phyloP scores from a whole-genome alignment of 192 early-diverging fungal species.

The Jimgerdemannia flammicorona region DNA sequence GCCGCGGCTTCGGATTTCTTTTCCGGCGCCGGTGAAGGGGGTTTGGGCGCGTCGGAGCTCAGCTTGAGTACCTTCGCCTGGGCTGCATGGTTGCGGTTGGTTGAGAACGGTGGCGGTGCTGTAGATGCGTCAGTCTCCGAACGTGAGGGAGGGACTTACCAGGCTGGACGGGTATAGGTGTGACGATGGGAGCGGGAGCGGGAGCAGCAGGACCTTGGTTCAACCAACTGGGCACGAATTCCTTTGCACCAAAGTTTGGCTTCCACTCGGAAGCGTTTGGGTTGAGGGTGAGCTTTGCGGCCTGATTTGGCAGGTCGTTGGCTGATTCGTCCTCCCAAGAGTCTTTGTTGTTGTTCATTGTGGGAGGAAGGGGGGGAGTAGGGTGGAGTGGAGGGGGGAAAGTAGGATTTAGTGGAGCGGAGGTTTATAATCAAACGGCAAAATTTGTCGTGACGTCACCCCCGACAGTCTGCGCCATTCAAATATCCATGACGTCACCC shows the following conservation, averaged over 20 bases:
- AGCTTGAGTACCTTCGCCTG: constrained; percentile 23
- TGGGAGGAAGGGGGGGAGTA: too few species aligned
- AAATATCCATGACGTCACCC: too few species aligned
- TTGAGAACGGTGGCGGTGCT: neutral
- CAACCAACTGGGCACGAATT: constrained; percentile 71
- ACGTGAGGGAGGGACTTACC: constrained; percentile 1
- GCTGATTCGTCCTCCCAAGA: constrained; percentile 24
- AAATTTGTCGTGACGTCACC: neutral
- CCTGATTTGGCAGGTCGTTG: constrained; percentile 28
- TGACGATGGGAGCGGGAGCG: constrained; percentile 20
- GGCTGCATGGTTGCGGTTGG: constrained; percentile 4
- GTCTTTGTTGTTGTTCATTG: constrained; percentile 32
- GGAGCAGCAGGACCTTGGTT: constrained; percentile 35
- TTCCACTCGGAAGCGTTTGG: constrained; percentile 61
- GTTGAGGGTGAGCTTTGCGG: constrained; percentile 58
- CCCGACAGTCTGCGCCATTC: too few species aligned
- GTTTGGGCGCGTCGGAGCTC: constrained; percentile 1
- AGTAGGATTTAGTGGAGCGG: neutral
- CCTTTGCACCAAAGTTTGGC: constrained; percentile 61
- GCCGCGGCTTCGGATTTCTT: constrained; percentile 7
- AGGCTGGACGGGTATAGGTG: constrained; percentile 4
- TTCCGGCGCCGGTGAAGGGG: constrained; percentile 1
- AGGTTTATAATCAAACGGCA: neutral
- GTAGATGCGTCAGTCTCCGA: neutral
- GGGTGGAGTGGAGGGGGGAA: neutral